A percentile compares a stretch with the other conserved stretches of the same genome.
Evolutionary conservation across 306 rosid species (phyloP).

Genomic region (Lablab purpureus): DNA sequence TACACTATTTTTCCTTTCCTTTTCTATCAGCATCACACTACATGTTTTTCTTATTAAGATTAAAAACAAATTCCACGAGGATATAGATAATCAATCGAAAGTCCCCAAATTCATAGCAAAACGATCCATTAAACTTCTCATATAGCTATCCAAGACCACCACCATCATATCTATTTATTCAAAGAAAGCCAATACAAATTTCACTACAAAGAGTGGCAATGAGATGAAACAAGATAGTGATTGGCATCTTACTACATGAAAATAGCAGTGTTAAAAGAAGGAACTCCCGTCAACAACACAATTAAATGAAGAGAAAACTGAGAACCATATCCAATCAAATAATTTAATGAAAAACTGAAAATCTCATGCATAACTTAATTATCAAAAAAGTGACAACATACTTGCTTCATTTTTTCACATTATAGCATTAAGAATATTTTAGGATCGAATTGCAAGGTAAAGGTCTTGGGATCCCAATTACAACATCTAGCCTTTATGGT

Average conservation of each 20-base stretch:
- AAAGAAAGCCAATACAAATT: conserved; percentile 4
- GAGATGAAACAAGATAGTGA: conserved; percentile 25
- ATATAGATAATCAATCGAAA: not conserved
- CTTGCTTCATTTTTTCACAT: not conserved
- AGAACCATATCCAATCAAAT: conserved; percentile 11
- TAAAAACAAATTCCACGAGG: not conserved
- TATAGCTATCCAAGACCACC: conserved; percentile 26
- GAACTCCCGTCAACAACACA: conserved; percentile 27
- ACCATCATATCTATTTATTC: not conserved
- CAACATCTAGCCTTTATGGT: not conserved
- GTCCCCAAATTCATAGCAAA: conserved; percentile 35
- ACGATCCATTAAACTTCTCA: not conserved
- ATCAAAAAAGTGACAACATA: conserved; percentile 27
- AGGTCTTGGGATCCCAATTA: not conserved
- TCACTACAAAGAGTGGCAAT: conserved; percentile 13
- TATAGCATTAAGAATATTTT: not conserved
- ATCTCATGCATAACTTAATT: conserved; percentile 20
- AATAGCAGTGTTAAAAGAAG: conserved; percentile 14
- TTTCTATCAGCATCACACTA: conserved; percentile 27
- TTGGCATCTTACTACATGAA: conserved; percentile 16
- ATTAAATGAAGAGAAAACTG: conserved; percentile 11
- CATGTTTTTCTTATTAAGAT: conserved; percentile 13
- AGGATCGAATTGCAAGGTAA: not conserved
- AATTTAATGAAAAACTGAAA: conserved; percentile 22
- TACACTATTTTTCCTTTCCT: not conserved